These are phyloP conservation scores for Colletotrichum trifolii DNA, from an alignment of 2,329 filamentous ascomycete genomes.

Conservation along the genomic window DNA sequence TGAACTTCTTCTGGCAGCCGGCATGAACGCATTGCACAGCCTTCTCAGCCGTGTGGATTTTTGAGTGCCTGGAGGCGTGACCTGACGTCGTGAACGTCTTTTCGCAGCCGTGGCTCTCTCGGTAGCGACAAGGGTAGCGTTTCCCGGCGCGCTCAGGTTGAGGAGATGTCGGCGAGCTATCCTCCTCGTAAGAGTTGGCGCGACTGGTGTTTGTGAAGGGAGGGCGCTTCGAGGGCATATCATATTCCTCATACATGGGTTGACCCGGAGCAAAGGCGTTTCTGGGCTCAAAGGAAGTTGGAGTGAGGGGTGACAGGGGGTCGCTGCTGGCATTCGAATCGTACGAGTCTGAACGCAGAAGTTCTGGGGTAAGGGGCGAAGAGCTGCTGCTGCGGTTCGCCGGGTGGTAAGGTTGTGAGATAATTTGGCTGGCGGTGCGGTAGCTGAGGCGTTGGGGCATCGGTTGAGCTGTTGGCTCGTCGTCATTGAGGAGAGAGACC, in stretches of 20 bases:
- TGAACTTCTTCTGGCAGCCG: conserved; percentile 83
- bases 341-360: conserved; percentile 70
- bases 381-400: conserved; percentile 55
- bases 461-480: conserved; percentile 50
- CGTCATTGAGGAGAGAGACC: conserved; percentile 68
- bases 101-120: conserved; percentile 76
- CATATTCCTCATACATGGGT: conserved; percentile 40
- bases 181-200: conserved; percentile 64
- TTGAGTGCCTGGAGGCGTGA: conserved; percentile 85
- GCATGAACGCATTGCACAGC: conserved; percentile 74
- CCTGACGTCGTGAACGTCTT: conserved; percentile 88
- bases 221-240: conserved; percentile 51
- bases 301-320: conserved; percentile 66
- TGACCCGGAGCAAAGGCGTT: conserved; percentile 44
- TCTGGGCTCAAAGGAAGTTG: conserved; percentile 57
- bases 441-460: conserved; percentile 43
- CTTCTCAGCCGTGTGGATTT: conserved; percentile 86
- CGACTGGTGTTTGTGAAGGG: conserved; percentile 56
- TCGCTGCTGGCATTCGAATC: conserved; percentile 68
- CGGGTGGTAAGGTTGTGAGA: conserved; percentile 48
- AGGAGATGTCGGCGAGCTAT: conserved; percentile 54
- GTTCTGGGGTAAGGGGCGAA: conserved; percentile 64
- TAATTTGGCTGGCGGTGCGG: conserved; percentile 47
- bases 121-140: conserved; percentile 80
- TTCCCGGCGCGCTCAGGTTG: conserved; percentile 64